These are phyloP conservation scores for Ceratocystis variospora DNA, from an alignment of 2,329 filamentous ascomycete species.

Conservation along the genomic window DNA sequence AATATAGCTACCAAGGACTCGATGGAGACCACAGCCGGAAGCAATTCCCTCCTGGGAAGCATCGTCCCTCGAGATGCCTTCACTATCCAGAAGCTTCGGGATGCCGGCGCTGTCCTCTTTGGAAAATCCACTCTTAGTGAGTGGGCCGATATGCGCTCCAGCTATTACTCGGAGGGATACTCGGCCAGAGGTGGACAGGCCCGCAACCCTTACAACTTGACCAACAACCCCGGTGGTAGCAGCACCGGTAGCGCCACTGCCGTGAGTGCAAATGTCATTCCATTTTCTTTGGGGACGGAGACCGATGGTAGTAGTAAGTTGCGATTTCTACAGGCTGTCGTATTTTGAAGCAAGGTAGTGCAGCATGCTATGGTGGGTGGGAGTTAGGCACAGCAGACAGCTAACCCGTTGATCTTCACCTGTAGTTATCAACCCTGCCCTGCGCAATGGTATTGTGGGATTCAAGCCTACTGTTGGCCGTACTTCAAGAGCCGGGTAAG, in stretches of 20 bases:
- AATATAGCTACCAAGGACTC: conserved; percentile 55
- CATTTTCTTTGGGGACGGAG: conserved; percentile 58
- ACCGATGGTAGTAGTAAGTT: conserved; percentile 49
- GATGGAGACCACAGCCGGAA: conserved; percentile 62
- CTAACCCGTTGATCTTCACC: no score
- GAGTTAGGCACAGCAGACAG: background rate
- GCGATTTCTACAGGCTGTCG: no score
- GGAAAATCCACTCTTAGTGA: conserved; percentile 59
- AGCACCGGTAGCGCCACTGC: conserved; percentile 53
- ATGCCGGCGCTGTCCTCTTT: conserved; percentile 53
- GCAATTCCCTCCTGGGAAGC: conserved; percentile 50
- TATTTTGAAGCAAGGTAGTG: background rate
- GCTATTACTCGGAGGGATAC: conserved; percentile 54
- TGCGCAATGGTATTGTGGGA: conserved; percentile 54
- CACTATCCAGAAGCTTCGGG: conserved; percentile 46
- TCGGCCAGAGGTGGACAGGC: conserved; percentile 50
- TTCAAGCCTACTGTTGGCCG: conserved; percentile 65
- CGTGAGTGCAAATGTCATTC: conserved; percentile 48
- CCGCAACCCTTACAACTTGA: conserved; percentile 54
- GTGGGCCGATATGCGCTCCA: conserved; percentile 60
- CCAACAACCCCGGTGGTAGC: conserved; percentile 53
- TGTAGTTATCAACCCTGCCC: conserved; percentile 54
- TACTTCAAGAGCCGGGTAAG: conserved; percentile 42
- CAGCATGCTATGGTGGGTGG: background rate
- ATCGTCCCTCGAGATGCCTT: conserved; percentile 54